Base-by-base conservation (phyloP, 768 basidiomycete genomes). In the Cystofilobasidium macerans region DNA sequence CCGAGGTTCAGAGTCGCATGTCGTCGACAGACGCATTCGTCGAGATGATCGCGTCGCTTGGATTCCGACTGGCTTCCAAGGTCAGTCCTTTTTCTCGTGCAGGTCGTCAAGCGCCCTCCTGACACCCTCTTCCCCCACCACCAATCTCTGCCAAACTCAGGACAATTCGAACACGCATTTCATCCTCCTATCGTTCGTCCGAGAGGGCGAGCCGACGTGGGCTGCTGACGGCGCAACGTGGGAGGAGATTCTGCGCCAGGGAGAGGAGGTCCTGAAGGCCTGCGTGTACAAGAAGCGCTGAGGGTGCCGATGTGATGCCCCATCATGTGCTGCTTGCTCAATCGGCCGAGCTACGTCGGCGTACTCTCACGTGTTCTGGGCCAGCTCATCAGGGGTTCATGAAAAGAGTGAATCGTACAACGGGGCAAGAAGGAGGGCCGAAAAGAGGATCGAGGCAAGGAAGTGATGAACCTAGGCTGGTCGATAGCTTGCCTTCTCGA, bases 231-330 rank as follows among this genome's bases (percentile, higher is more conserved):
- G 79, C 14, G 57, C 82, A 86, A 65, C 75, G 48, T 91, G 86
- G 85, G 73, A 71, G 14, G 78, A 78, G 48, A 69, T 89, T 28
- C 58, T 82, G 71, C 77, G 78, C 12, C 81, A 79, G 71, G 82
- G 83, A 20, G 72, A 75, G 63, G 71, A 70, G 63, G 74, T 88
- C 42, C 78, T 95, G 65, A 89, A 89, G 75, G 85, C 92, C 40
- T 95, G 91, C 76, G 88, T 94, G 78, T 95, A 95, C 75, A 95
- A 94, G 75, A 81, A 87, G 71, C 81, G 91, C 73, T 94, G 69
- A 53, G n/a, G n/a, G n/a, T n/a, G n/a, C n/a, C n/a, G n/a, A n/a
- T n/a, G n/a, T n/a, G n/a, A n/a, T n/a, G n/a, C n/a, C n/a, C n/a
- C n/a, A n/a, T n/a, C n/a, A n/a, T n/a, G n/a, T n/a, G n/a, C n/a